phyloP scores from a whole-genome alignment of 2,329 filamentous ascomycete genomes.

The Peltaster fructicola region DNA sequence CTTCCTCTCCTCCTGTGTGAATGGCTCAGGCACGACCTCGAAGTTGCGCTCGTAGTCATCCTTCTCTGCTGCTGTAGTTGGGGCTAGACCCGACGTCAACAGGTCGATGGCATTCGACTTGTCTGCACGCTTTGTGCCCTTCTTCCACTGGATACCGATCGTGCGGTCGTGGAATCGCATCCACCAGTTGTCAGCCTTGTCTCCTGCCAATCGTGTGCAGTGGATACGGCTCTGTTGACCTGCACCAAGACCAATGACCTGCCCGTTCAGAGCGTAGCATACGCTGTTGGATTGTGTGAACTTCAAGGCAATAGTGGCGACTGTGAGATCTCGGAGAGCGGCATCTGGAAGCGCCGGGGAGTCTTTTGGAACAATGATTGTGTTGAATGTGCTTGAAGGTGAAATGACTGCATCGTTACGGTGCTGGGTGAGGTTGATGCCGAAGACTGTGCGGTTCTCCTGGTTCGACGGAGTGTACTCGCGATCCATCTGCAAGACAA shows the following conservation, averaged over 20 bases:
- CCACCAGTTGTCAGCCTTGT: constrained; percentile 99
- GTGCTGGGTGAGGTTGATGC: constrained; percentile 71
- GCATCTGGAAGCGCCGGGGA: constrained; percentile 53
- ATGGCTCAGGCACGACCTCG: constrained; percentile 68
- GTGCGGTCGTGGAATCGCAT: constrained; percentile 90
- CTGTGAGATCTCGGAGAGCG: constrained; percentile 74
- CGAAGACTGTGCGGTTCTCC: constrained; percentile 79
- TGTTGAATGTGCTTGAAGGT: constrained; percentile 63
- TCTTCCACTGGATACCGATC: constrained; percentile 85
- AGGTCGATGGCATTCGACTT: constrained; percentile 98
- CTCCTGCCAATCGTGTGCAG: constrained; percentile 90
- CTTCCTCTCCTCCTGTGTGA: constrained; percentile 68
- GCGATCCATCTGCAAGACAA: constrained; percentile 86
- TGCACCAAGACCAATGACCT: constrained; percentile 83
- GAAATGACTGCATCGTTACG: constrained; percentile 83
- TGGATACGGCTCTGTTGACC: constrained; percentile 97
- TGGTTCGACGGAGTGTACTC: constrained; percentile 56
- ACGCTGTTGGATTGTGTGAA: constrained; percentile 99
- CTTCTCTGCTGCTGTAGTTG: constrained; percentile 65
- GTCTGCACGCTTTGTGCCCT: constrained; percentile 86
- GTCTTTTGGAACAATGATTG: constrained; percentile 73
- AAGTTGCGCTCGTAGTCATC: constrained; percentile 79
- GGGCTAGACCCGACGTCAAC: constrained; percentile 78
- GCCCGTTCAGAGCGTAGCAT: constrained; percentile 87
- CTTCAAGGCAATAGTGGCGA: constrained; percentile 93